Evolutionary conservation across 2,329 filamentous ascomycete species (phyloP), one percentile per base, ranked within the genome.

Genomic region (Phaeophleospora eucalypticola): DNA sequence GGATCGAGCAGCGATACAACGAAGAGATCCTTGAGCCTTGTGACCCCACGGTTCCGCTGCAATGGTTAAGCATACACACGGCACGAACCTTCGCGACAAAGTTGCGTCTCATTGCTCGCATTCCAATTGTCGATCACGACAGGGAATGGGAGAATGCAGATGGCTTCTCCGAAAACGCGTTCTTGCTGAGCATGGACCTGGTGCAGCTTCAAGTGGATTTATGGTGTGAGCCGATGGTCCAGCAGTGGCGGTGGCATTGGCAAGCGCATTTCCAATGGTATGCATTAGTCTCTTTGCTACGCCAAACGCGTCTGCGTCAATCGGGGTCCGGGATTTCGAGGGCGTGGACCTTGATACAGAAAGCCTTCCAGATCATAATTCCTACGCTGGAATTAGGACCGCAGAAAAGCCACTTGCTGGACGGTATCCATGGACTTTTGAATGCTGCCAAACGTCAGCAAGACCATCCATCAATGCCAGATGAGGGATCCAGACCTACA

Each of bases 201-300:
- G 48, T 59, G 16, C 49, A 58, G 36, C 50, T 58, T 7, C 57
- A 61, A 36, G 44, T 61, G 4, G 58, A 59, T 35, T 34, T 61
- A 18, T 58, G 56, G 54, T 53, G 45, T 9, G 57, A 59, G 37
- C 57, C 58, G 9, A 48, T 50, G 19, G 46, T 61, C 8, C 57
- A 56, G 33, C 56, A 51, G 27, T 61, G 58, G 58, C 50, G 49
- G 19, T 61, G 58, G 58, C 57, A 59, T 32, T 61, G 57, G 57
- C 51, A 55, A 40, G 55, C 53, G 3, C 54, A 56, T 20, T 59
- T 59, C 40, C 58, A 59, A 36, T 61, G 58, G 58, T 61, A 58
- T 49, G 57, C 57, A 4, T 38, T 61, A 9, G 56, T 54, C 8
- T 54, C 45, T 33, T 42, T 61, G 15, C 46, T 61, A 7, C 54